phyloP scores from a whole-genome alignment of 2,329 filamentous ascomycete genomes.

The Pestalotiopsis sp. region DNA sequence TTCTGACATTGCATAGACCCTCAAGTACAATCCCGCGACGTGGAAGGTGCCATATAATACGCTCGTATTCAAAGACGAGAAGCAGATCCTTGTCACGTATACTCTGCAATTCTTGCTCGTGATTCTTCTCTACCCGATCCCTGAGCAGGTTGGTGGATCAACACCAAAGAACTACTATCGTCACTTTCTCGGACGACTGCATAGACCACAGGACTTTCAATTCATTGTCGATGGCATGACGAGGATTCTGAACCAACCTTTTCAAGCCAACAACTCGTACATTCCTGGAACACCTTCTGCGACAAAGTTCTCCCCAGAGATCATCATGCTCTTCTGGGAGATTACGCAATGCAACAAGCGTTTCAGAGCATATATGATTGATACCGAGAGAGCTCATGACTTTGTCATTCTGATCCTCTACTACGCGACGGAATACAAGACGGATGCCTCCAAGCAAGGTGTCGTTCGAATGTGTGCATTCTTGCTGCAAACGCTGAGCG shows the following conservation, averaged over 20 bases:
- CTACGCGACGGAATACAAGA: constrained; percentile 88
- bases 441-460: constrained; percentile 85
- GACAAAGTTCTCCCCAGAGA: constrained; percentile 88
- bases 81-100: constrained; percentile 88
- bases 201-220: constrained; percentile 95
- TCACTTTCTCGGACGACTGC: constrained; percentile 86
- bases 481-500: constrained; percentile 89
- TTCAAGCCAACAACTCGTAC: constrained; percentile 86
- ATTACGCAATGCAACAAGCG: constrained; percentile 95
- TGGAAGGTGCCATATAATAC: constrained; percentile 96
- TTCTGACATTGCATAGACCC: constrained; percentile 57
- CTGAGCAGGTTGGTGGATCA: constrained; percentile 66
- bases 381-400: constrained; percentile 90
- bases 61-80: constrained; percentile 86
- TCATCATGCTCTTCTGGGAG: constrained; percentile 98
- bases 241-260: constrained; percentile 86
- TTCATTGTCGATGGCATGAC: constrained; percentile 96
- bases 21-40: constrained; percentile 93
- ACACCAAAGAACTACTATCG: constrained; percentile 89
- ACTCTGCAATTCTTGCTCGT: constrained; percentile 88
- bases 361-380: constrained; percentile 94
- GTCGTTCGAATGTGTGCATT: constrained; percentile 98
- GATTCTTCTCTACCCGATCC: constrained; percentile 83
- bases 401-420: constrained; percentile 90
- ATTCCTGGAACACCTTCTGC: constrained; percentile 81